A percentile compares a stretch with the other conserved stretches of the same genome.
Evolutionary conservation across 495 filamentous ascomycete genomes (phyloP).

Genomic region (Podospora fimiseda): DNA sequence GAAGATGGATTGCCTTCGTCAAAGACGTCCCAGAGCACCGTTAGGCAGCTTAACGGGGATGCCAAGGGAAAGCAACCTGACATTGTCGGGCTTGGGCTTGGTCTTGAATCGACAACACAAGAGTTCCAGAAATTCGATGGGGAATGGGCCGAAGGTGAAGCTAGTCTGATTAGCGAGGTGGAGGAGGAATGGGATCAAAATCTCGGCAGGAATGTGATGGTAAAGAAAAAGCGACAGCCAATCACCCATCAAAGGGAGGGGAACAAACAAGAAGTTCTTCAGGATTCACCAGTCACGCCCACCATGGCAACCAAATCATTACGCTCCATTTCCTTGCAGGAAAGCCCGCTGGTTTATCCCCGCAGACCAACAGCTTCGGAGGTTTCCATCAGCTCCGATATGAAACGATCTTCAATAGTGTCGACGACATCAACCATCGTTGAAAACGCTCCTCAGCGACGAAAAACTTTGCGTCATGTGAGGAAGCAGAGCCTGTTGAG

Average conservation of each 20-base stretch:
- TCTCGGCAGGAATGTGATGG: conserved; percentile 50
- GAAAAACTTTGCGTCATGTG: conserved; percentile 60
- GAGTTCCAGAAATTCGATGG: conserved; percentile 45
- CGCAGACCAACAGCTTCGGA: conserved; percentile 34
- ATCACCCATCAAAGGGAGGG: conserved; percentile 23
- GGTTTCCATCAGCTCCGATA: conserved; percentile 40
- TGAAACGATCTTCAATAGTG: conserved; percentile 52
- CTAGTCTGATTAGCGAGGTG: conserved; percentile 29
- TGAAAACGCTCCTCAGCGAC: conserved; percentile 54
- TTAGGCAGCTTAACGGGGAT: conserved; percentile 33
- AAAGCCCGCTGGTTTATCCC: conserved; percentile 37
- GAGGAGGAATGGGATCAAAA: conserved; percentile 51
- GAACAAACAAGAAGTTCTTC: conserved; percentile 35
- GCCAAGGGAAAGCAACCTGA: conserved; percentile 21
- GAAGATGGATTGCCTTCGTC: conserved; percentile 42
- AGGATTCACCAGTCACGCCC: conserved; percentile 42
- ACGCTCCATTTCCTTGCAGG: conserved; percentile 41
- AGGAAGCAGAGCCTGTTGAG: conserved; percentile 51
- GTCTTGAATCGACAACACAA: conserved; percentile 26
- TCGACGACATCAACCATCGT: conserved; percentile 64
- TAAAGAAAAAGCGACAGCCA: conserved; percentile 46
- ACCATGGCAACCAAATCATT: conserved; percentile 45
- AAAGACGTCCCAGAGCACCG: conserved; percentile 36
- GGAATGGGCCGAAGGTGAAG: conserved; percentile 32
- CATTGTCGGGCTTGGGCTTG: no score